Percentiles rank a stretch among this genome's conserved stretches.
phyloP scores from a whole-genome alignment of 139 green algal species.

The Asterochloris sp. region DNA sequence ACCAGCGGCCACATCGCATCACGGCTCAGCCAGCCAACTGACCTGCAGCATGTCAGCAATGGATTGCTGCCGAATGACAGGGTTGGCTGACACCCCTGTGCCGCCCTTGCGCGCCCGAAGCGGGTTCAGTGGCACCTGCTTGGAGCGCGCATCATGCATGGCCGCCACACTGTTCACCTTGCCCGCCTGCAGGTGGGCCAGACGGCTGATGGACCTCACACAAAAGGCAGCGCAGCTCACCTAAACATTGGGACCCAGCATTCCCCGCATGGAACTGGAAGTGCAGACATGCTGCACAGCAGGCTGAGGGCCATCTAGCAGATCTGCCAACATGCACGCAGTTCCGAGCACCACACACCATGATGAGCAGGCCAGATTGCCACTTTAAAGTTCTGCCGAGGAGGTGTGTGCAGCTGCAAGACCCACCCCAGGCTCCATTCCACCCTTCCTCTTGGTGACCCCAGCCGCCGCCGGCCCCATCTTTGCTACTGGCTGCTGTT shows the following conservation, averaged over 20 bases:
- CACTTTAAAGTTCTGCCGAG: too few relatives aligned
- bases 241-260: not conserved
- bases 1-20: too few relatives aligned
- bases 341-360: too few relatives aligned
- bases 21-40: not conserved
- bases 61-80: slow-evolving; percentile 11
- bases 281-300: too few relatives aligned
- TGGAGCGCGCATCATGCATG: slow-evolving; percentile 13
- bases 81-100: slow-evolving; percentile 6
- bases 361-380: too few relatives aligned
- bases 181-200: not conserved
- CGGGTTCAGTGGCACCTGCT: slow-evolving; percentile 14
- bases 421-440: too few relatives aligned
- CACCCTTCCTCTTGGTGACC: too few relatives aligned
- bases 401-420: too few relatives aligned
- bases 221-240: not conserved
- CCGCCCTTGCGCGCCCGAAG: not conserved
- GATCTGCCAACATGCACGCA: not conserved
- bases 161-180: slow-evolving; percentile 12
- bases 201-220: not conserved
- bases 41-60: not conserved
- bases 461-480: too few relatives aligned
- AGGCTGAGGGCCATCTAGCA: not conserved
- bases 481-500: too few relatives aligned
- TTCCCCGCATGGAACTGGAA: too few relatives aligned